A percentile compares a stretch with the other conserved stretches of the same genome.
Evolutionary conservation across 192 early-diverging fungal species (phyloP).

Genomic region (Backusella sp.): DNA sequence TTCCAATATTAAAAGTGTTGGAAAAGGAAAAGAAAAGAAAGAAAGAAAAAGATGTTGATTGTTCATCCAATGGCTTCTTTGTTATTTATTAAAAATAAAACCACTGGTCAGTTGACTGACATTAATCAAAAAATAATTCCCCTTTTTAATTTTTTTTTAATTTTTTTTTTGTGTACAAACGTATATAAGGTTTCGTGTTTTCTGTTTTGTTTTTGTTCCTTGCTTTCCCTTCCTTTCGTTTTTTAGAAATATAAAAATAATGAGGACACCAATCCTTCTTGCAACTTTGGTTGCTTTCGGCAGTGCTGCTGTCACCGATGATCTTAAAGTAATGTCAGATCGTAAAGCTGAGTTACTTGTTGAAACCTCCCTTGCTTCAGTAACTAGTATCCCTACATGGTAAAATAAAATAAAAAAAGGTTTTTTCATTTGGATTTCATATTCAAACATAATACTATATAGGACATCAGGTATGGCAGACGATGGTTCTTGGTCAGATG

Average conservation of each 20-base stretch:
- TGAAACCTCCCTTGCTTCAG: not conserved
- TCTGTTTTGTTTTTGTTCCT: constrained; percentile 1
- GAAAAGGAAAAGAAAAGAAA: too few relatives aligned
- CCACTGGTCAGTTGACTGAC: not conserved
- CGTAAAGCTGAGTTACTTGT: not conserved
- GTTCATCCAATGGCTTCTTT: too few relatives aligned
- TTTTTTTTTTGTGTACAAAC: not conserved
- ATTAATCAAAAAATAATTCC: not conserved
- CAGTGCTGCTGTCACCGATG: not conserved
- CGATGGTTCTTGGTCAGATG: constrained; percentile 25
- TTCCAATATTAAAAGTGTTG: not conserved
- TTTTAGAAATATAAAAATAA: not conserved
- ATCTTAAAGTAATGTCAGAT: not conserved
- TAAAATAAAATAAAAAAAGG: not conserved
- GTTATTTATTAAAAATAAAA: not conserved
- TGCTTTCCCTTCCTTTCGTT: not conserved
- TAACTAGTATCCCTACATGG: not conserved
- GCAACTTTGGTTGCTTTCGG: not conserved
- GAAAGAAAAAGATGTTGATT: too few relatives aligned
- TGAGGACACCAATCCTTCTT: not conserved
- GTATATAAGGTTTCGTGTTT: not conserved
- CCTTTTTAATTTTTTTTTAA: not conserved
- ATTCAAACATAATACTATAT: not conserved
- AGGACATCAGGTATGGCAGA: not conserved
- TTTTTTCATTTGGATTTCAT: not conserved